Base-by-base conservation (phyloP, 2,329 filamentous ascomycete genomes). In the Diaporthe velutina region DNA sequence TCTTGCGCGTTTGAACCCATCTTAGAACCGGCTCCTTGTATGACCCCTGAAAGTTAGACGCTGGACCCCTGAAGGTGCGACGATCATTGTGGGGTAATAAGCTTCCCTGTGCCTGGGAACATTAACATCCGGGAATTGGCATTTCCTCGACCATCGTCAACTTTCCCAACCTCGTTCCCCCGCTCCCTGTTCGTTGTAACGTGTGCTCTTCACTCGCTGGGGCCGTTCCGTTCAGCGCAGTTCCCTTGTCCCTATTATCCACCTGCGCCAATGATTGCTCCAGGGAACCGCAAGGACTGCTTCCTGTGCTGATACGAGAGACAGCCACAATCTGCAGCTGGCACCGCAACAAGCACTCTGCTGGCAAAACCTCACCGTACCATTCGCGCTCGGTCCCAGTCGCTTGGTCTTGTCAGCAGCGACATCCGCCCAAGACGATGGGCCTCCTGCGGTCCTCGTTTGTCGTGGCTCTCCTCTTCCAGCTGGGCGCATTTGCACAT, bases 1-100 rank as follows among this genome's bases (percentile, higher is more conserved):
- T 67, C 61, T 52, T 52, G 45, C 19, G 61, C 22, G 61, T 68
- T 67, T 67, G 64, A 54, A 28, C 45, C 64, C 9, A 15, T 61
- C 6, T 64, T 64, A 64, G 57, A 61, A 60, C 33, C 57, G 42
- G n/a, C 57, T 40, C 57, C 33, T 30, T 57, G 67, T 64, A 35
- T 42, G 45, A 72, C 70, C 45, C 54, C 30, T 45, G 55, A 40
- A 52, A 61, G 42, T 64, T 64, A 60, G 50, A 50, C 57, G 70
- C 55, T 61, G 55, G 42, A 72, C 40, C 70, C 70, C 15, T 17
- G 42, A 45, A 30, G 30, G 45, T 48, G 55, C 42, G 42, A 61
- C 33, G 45, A 42, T 52, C 45, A 54, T n/a, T 54, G 70, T 55
- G 70, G 70, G 70, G 70, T 52, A 54, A 58, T 45, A 64, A 52